Base-by-base conservation (phyloP, 2,329 filamentous ascomycete genomes). In the Colletotrichum camelliae region DNA sequence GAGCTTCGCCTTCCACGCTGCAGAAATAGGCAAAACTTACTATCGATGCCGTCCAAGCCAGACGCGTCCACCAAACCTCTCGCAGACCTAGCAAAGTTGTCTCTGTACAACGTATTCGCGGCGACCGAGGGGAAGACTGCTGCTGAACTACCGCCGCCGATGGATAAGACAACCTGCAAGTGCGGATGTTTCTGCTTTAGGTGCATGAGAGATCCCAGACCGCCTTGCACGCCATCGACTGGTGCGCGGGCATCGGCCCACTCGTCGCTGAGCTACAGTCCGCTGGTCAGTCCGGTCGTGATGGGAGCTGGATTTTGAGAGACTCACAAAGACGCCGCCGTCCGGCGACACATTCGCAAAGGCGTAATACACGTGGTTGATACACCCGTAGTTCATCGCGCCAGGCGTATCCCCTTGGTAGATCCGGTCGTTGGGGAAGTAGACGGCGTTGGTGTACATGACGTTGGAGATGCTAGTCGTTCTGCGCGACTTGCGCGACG, bases 301-400 rank as follows among this genome's bases (percentile, higher is more conserved):
- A 61, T 76, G 70, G 52, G 48, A 60, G 31, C 52, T 48, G 66
- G 64, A 39, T 33, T 72, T 70, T n/a, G 58, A 35, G 67, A 77
- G 16, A 88, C 91, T 87, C 85, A 96, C 94, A 88, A 94, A 94
- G 77, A 96, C 91, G 69, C 91, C 91, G 66, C 95, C 94, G 82
- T 96, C 93, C 67, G 89, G 85, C 77, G 91, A 91, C 58, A 96
- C 91, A 84, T 90, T 94, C 74, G 94, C 94, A 89, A 95, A 96
- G 15, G 94, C 94, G 82, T 96, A 96, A 84, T 96, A 96, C 31
- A 96, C 92, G 81, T 95, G 93, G 79, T 93, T 96, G 80, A 96
- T 92, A 80, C 93, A 94, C 78, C 91, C 91, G 83, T 95, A 92
- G 82, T 94, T 94, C 81, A 96, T 86, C 71, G 92, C 92, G 1